phyloP scores from a whole-genome alignment of 1,284 basidiomycete genomes.

The Coniferiporia sulphurascens region DNA sequence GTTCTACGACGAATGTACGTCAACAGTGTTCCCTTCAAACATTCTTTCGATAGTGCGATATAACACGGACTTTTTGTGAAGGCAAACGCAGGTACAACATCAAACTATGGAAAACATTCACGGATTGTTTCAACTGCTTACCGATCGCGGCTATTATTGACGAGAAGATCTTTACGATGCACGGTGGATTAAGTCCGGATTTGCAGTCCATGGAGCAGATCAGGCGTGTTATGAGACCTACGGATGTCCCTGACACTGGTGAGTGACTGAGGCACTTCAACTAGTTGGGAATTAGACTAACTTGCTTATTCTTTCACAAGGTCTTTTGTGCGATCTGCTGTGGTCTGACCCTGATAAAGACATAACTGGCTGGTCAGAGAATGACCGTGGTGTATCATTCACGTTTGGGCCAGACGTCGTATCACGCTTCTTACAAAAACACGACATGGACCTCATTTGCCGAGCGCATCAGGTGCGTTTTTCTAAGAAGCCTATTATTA shows the following conservation, averaged over 20 bases:
- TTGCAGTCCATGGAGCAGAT: slow-evolving; percentile 99
- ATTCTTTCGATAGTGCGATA: background rate
- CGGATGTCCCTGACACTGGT: slow-evolving; percentile 98
- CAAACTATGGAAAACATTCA: slow-evolving; percentile 98
- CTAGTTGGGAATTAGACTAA: slow-evolving; percentile 7
- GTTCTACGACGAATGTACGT: slow-evolving; percentile 94
- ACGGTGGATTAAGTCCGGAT: slow-evolving; percentile 91
- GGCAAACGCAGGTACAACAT: slow-evolving; percentile 98
- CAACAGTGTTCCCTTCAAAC: background rate
- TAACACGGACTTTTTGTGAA: slow-evolving; percentile 30
- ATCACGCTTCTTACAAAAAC: slow-evolving; percentile 96
- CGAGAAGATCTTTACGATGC: slow-evolving; percentile 96
- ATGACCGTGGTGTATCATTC: slow-evolving; percentile 97
- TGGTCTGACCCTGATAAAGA: slow-evolving; percentile 99
- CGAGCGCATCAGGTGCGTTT: slow-evolving; percentile 87
- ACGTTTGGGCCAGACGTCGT: slow-evolving; percentile 99
- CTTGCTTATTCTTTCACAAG: slow-evolving; percentile 32
- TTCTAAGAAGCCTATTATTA: background rate
- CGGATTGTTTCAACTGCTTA: slow-evolving; percentile 94
- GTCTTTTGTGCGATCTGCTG: slow-evolving; percentile 91
- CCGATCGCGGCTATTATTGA: slow-evolving; percentile 96
- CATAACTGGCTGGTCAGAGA: slow-evolving; percentile 99
- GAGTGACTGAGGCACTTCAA: slow-evolving; percentile 26
- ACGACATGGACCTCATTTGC: slow-evolving; percentile 99
- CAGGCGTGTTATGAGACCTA: slow-evolving; percentile 97